phyloP scores from a whole-genome alignment of 805 yeast species.

The Kuraishia molischiana region DNA sequence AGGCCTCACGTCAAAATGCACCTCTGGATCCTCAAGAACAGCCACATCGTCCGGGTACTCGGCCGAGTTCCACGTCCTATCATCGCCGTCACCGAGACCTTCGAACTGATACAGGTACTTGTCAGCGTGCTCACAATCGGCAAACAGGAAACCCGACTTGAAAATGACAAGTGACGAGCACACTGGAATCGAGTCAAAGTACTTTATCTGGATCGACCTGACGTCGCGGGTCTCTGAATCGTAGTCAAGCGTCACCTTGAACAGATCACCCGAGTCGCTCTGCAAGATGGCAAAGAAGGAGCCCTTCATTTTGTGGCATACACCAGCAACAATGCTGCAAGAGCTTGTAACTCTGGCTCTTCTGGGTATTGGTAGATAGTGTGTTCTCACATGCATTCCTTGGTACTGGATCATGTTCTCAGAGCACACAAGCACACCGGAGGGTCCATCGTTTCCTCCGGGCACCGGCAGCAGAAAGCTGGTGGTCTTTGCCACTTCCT shows the following conservation, averaged over 20 bases:
- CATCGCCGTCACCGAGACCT: constrained; percentile 52
- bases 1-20: constrained; percentile 20
- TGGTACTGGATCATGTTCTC: constrained; percentile 43
- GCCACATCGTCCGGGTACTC: constrained; percentile 24
- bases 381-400: constrained; percentile 23
- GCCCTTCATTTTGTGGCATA: constrained; percentile 55
- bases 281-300: constrained; percentile 65
- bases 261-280: constrained; percentile 62
- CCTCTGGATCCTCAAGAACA: constrained; percentile 12
- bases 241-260: constrained; percentile 48
- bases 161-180: constrained; percentile 49
- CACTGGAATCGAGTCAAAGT: constrained; percentile 69
- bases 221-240: constrained; percentile 26
- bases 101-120: constrained; percentile 73
- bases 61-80: constrained; percentile 20
- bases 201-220: constrained; percentile 38
- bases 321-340: constrained; percentile 39
- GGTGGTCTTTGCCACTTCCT: constrained; percentile 27
- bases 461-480: constrained; percentile 60
- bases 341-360: constrained; percentile 19
- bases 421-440: constrained; percentile 61
- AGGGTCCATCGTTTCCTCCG: constrained; percentile 58
- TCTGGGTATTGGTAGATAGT: constrained; percentile 46
- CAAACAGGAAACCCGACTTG: constrained; percentile 68
- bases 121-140: constrained; percentile 52